Evolutionary conservation across 139 green algal species (phyloP), one percentile per base, ranked within the genome.

Genomic region (Gonium pectorale): DNA sequence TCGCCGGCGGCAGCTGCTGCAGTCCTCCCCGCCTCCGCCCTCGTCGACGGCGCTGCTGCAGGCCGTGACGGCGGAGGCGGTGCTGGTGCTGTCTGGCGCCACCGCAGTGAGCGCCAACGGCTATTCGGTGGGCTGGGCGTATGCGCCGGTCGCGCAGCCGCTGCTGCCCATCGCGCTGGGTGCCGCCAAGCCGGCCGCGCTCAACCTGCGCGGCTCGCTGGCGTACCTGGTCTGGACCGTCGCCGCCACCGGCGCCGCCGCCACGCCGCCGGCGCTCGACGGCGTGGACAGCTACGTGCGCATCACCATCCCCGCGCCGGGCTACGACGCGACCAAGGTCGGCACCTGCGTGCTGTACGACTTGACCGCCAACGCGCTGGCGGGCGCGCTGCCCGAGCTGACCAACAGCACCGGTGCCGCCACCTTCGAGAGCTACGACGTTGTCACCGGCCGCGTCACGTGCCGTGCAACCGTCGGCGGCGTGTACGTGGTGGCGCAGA

Each of bases 241-340:
- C 4, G 35, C 46, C 21, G 1, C 33, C 49, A 38, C 33, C 51
- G n/a, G n/a, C n/a, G 11, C 51, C 54, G 31, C 31, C 49, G 4
- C 54, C 21, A 7, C 51, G 37, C 51, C 11, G 21, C 71, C 71
- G 2, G 40, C 46, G 2, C 37, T 80, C 33, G 71, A 80, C 51
- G 71, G 71, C 33, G 40, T 38, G 15, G 52, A 44, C 52, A 67
- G 52, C 71, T 80, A 67, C 51, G 46, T 80, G 15, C 37, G 26
- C 37, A 17, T 80, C 51, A 44, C 31, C 43, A 35, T 80, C 3
- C 71, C 71, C 31, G 35, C 71, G 19, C 4, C 40, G 33, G 21
- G 11, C 11, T 67, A 38, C 9, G 49, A 67, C 37, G 17, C 35
- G 5, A 51, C 33, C 49, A 44, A 33, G 35, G 22, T 27, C 24